These are phyloP conservation scores for Trichoderma sp. DNA, from an alignment of 2,329 filamentous ascomycete genomes.

Conservation along the genomic window DNA sequence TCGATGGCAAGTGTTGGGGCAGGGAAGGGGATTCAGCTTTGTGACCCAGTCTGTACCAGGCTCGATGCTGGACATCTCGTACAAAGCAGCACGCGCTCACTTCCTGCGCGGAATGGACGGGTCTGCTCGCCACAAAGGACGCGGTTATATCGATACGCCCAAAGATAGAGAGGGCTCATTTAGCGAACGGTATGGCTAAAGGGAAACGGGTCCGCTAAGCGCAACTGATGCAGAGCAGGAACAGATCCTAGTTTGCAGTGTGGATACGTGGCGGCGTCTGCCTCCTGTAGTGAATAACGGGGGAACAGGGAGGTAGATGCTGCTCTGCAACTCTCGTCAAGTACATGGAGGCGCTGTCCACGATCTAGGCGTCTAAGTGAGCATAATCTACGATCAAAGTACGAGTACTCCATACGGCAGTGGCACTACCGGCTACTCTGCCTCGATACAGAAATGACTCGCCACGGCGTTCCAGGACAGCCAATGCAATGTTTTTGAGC, in stretches of 20 bases:
- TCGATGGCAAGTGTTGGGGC: background rate
- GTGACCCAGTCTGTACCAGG: too few species aligned
- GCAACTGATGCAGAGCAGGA: constrained; percentile 11
- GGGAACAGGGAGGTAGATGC: background rate
- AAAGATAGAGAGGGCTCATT: background rate
- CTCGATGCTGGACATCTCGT: background rate
- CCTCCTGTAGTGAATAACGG: constrained; percentile 8
- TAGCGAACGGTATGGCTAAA: constrained; percentile 5
- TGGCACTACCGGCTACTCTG: background rate
- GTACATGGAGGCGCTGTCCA: background rate
- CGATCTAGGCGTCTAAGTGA: background rate
- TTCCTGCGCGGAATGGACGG: background rate
- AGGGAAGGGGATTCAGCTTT: background rate
- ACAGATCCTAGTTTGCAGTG: constrained; percentile 12
- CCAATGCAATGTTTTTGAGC: background rate
- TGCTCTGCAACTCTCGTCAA: background rate
- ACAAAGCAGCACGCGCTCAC: background rate
- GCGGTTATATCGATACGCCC: background rate
- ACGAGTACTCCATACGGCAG: background rate
- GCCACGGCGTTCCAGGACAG: background rate
- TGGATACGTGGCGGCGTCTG: constrained; percentile 12
- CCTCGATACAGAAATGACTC: background rate
- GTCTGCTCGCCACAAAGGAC: background rate
- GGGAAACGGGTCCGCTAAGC: constrained; percentile 13
- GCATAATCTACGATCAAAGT: background rate